Base-by-base conservation (phyloP, 345 rosid species). In the Trapa incisa region DNA sequence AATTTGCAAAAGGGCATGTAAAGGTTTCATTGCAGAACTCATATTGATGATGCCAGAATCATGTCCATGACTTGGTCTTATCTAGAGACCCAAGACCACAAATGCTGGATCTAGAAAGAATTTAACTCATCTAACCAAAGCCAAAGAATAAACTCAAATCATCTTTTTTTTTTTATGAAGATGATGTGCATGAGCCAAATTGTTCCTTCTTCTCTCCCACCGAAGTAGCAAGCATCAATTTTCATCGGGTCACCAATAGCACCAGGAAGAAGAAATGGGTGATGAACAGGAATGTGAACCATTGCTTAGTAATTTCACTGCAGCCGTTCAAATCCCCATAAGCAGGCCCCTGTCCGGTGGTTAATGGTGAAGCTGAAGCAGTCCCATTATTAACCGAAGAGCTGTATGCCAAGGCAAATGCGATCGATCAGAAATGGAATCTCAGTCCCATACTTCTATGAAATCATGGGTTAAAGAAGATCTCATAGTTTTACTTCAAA, bases 301-400 rank as follows among this genome's bases (percentile, higher is more conserved):
- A 74, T 42, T 69, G 62, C 70, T 63, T 52, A 22, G 60, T 61
- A 68, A 75, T 68, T 73, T 48, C 70, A 47, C 64, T 67, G 74
- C 79, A 68, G 67, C 76, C 66, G 69, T 85, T 89, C 62, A 82
- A 69, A 83, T 83, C 85, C 65, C 82, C 80, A 70, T 67, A 73
- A 50, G 77, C 77, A 2, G 84, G 73, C 62, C 79, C 82, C 73
- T 71, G 68, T 50, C 80, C 89, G 3, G 70, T 69, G 4, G 81
- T 62, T 68, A 84, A 65, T 47, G 82, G 68, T 32, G 87, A 69
- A 50, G 73, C 68, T 9, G 80, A 61, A 68, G 57, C 16, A 78
- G 73, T 82, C 5, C 83, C 87, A 71, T 79, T 84, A 37, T 70
- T 84, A 61, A 69, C 87, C 1, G 78, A 50, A 58, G 72, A 76